Evolutionary conservation across 208 protist species (phyloP).

Genomic region (Trypanosoma brucei): DNA sequence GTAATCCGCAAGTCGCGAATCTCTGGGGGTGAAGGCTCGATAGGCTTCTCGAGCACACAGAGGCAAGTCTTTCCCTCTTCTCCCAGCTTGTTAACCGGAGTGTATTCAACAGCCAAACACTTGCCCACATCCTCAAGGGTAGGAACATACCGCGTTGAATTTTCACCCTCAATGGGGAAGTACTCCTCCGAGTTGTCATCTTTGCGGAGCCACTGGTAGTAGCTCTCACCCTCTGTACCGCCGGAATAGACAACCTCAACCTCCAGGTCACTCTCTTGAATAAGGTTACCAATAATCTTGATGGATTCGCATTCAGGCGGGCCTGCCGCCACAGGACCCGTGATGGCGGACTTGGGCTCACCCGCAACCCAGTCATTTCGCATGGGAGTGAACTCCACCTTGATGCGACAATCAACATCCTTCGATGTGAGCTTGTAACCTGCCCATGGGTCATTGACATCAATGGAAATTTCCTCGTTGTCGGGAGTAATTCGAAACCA

Average conservation of each 20-base stretch:
- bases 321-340: conserved; percentile 56
- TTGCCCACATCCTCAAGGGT: conserved; percentile 84
- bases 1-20: conserved; percentile 59
- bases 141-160: conserved; percentile 66
- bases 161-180: conserved; percentile 78
- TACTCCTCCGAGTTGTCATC: conserved; percentile 54
- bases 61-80: conserved; percentile 86
- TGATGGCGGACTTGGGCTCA: conserved; percentile 66
- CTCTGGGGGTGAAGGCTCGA: conserved; percentile 62
- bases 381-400: conserved; percentile 83
- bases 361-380: conserved; percentile 87
- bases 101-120: conserved; percentile 89
- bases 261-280: conserved; percentile 78
- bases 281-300: conserved; percentile 86
- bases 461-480: conserved; percentile 63
- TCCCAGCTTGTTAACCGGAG: conserved; percentile 77
- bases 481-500: conserved; percentile 81
- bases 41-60: conserved; percentile 84
- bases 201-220: conserved; percentile 90
- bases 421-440: conserved; percentile 75
- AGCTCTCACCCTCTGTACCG: conserved; percentile 82
- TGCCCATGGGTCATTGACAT: conserved; percentile 70
- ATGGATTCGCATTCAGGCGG: conserved; percentile 84
- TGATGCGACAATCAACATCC: conserved; percentile 83
- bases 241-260: conserved; percentile 82